Base-by-base conservation (phyloP, 2,329 filamentous ascomycete genomes). In the Exophiala bonariae region DNA sequence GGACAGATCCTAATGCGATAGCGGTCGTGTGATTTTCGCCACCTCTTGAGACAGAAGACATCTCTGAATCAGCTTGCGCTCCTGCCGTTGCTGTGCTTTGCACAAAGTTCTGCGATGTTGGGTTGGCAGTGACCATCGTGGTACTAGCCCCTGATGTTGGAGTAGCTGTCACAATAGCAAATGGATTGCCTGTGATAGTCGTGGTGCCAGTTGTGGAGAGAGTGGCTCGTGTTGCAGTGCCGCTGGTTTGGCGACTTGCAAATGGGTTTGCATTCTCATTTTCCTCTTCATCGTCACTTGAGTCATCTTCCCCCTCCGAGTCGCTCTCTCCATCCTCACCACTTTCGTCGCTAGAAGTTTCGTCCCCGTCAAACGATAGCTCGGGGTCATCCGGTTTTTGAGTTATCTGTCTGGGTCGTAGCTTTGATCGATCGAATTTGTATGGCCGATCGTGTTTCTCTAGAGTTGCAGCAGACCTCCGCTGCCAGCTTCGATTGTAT, bases 1-100 rank as follows among this genome's bases (percentile, higher is more conserved):
- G 10, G 20, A 50, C 26, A 4, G 47, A 46, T 17, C 36, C 41
- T 3, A 50, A 30, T 11, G 44, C 35, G 9, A 46, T 33, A 3
- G 42, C 47, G 6, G 38, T 18, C 63, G 16, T 20, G 35, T 37
- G 35, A 18, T 37, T 37, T 13, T 37, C 4, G 23, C 23, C 23
- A 26, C 23, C 23, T 20, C 7, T 19, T 37, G 35, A 37, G 18
- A 17, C 35, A 4, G 18, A 6, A 13, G 35, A 20, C 7, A 17
- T 20, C 4, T 37, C 35, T 7, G 35, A 13, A 22, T 16, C 35
- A 37, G 14, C 19, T 7, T 4, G 4, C 10, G 20, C 18, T 37
- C 35, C 35, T 35, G 32, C 18, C 4, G 35, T 22, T 13, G 35
- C 16, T 37, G 35, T 19, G 11, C 6, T 11, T 11, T 26, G 23